Base-by-base conservation (phyloP, 202 grass and related monocot genomes). In the Carex sylvatica region DNA sequence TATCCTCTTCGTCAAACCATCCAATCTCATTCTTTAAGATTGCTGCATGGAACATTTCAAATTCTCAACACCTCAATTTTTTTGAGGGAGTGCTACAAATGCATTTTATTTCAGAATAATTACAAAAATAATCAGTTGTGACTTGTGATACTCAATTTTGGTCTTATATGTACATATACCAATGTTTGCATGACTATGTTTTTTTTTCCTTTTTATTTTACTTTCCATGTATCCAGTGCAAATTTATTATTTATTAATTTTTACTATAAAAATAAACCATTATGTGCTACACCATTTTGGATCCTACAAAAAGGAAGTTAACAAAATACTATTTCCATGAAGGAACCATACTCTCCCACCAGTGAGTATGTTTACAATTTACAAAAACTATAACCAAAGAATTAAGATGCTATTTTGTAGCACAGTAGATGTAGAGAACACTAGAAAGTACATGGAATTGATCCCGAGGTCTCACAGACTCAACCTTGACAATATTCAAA, bases 1-100 rank as follows among this genome's bases (percentile, higher is more conserved):
- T 98, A 78, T 98, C 95, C 78, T 99, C 96, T 1, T 95, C 92
- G 61, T 98, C 92, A 86, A 98, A 98, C 95, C 95, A 98, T 31
- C 92, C 95, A 80, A 93, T 89, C 89, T 98, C 95, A 81, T 93
- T 98, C 65, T 83, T 92, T 33, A 98, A 86, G 62, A 98, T 98
- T 84, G 91, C 95, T 98, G 88, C 31, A 83, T 70, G 64, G 33
- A 31, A 83, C 53, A 59, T 77, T 77, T 77, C 52, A 77, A 77
- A 77, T 59, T 36, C 74, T 77, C 28, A 36, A 77, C 28, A 59
- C 15, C n/a, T 71, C 9, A 24, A 42, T 22, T 44, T 47, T 58
- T 58, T 77, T 59, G 10, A 35, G 0, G 7, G 9, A 58, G 52
- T 10, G 14, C 28, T 58, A 77, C 74, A 59, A 77, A 59, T 58